Percentiles rank a stretch among this genome's conserved stretches.
Evolutionary conservation across 768 basidiomycete genomes (phyloP).

Genomic region (Antrodiella citrinella): DNA sequence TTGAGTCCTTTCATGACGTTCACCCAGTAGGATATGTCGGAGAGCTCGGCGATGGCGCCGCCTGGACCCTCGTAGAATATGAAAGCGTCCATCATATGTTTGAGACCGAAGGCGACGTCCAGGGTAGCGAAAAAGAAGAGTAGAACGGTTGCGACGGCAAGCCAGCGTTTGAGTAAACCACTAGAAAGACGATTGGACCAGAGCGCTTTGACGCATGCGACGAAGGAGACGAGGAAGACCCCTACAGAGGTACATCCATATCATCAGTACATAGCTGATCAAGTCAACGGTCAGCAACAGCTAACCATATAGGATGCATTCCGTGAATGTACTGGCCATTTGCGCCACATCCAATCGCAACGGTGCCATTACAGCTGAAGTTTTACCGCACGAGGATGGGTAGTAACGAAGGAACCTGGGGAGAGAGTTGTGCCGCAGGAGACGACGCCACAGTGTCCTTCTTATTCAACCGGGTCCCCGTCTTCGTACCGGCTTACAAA

Average conservation of each 20-base stretch:
- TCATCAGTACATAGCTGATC: not conserved
- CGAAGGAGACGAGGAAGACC: conserved; percentile 10
- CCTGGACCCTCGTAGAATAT: conserved; percentile 24
- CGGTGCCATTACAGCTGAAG: too few relatives aligned
- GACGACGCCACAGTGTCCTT: too few relatives aligned
- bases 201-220: conserved; percentile 26
- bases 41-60: conserved; percentile 25
- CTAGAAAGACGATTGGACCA: conserved; percentile 11
- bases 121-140: conserved; percentile 34
- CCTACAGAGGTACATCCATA: not conserved
- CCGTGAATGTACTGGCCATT: conserved; percentile 12
- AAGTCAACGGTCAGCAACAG: not conserved
- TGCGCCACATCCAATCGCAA: conserved; percentile 9
- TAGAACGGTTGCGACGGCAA: conserved; percentile 29
- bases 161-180: conserved; percentile 2
- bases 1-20: conserved; percentile 34
- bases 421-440: too few relatives aligned
- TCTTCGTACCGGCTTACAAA: too few relatives aligned
- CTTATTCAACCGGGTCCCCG: too few relatives aligned
- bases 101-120: conserved; percentile 33
- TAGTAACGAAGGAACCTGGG: too few relatives aligned
- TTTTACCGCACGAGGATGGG: too few relatives aligned
- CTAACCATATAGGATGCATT: conserved; percentile 12
- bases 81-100: conserved; percentile 35
- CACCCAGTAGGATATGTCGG: conserved; percentile 29